Evolutionary conservation across 768 basidiomycete species (phyloP), one percentile per base, ranked within the genome.

Genomic region (Lyophyllum atratum): DNA sequence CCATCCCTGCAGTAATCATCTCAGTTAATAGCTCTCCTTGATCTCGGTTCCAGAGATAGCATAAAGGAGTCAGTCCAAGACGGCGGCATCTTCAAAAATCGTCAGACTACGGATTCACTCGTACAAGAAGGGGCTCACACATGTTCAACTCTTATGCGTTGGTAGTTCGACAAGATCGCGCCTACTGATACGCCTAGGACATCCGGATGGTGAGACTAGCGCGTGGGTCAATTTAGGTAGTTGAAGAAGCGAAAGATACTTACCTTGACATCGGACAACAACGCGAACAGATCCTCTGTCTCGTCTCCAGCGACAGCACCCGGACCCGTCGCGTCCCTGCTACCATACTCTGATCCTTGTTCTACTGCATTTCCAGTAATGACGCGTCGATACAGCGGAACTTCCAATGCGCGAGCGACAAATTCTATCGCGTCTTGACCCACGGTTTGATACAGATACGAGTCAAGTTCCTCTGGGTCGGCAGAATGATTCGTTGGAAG

Each of bases 401-500:
- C 84, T 15, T 85, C 89, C 54, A 98, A 77, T 1, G 96, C 93
- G 49, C 79, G 77, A 21, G 94, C 95, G 54, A 98, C 87, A 49
- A 89, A 79, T 48, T 92, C 86, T 56, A 98, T 88, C 17, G 93
- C 93, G 55, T 94, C 92, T 68, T 98, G 95, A 1, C 95, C 97
- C 25, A 99, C 95, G n/a, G 96, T 98, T 71, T 99, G 97, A 72
- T 98, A 99, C 71, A 99, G 80, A 75, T 94, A 98, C 22, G 95
- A 98, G 72, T 99, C 95, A 66, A 98, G 85, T 78, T 99, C 97
- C 79, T 98, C 97, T 97, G 71, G n/a, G 43, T 52, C 55, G 42
- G 58, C 54, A 64, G 61, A 57, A 62, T 61, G 55, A 46, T 49
- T 59, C 57, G 63, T 63, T 51, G 62, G 63, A 66, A 61, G 59